A percentile compares a stretch with the other conserved stretches of the same genome.
Evolutionary conservation across 2,329 filamentous ascomycete species (phyloP).

Genomic region (Scedosporium aurantiacum): DNA sequence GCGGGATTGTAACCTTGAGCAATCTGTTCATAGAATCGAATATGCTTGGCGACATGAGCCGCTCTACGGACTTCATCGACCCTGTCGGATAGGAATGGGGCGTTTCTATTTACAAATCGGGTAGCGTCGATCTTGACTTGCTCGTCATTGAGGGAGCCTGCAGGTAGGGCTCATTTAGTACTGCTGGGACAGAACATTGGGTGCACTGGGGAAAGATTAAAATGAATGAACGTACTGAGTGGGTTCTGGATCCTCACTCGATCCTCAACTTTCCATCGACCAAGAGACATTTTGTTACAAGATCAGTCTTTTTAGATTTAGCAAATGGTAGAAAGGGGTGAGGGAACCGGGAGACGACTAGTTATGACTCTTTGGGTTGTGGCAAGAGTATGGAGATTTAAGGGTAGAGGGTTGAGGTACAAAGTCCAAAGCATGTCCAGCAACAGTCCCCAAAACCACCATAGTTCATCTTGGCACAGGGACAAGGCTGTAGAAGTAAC

Average conservation of each 20-base stretch:
- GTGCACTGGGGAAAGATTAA: neutral
- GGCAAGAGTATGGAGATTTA: no score
- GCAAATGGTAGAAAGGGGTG: neutral
- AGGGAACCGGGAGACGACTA: neutral
- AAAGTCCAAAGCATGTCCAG: no score
- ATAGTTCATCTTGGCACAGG: no score
- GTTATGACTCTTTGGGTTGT: no score
- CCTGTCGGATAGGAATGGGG: neutral
- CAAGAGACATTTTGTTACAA: neutral
- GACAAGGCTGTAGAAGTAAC: no score
- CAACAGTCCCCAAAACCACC: no score
- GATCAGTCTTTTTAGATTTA: neutral
- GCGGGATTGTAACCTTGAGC: constrained; percentile 16
- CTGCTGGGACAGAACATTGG: neutral
- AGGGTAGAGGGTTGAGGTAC: no score
- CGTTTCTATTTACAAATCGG: constrained; percentile 4
- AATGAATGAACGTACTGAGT: neutral
- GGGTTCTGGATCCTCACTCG: constrained; percentile 5
- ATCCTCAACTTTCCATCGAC: constrained; percentile 1
- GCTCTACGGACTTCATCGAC: constrained; percentile 15
- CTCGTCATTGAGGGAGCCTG: constrained; percentile 2
- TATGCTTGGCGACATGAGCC: constrained; percentile 29
- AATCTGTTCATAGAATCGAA: constrained; percentile 25
- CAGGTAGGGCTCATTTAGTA: neutral
- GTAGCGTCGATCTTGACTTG: constrained; percentile 2